Evolutionary conservation across 306 rosid species (phyloP), one percentile per base, ranked within the genome.

Genomic region (Dalbergia cultrata): DNA sequence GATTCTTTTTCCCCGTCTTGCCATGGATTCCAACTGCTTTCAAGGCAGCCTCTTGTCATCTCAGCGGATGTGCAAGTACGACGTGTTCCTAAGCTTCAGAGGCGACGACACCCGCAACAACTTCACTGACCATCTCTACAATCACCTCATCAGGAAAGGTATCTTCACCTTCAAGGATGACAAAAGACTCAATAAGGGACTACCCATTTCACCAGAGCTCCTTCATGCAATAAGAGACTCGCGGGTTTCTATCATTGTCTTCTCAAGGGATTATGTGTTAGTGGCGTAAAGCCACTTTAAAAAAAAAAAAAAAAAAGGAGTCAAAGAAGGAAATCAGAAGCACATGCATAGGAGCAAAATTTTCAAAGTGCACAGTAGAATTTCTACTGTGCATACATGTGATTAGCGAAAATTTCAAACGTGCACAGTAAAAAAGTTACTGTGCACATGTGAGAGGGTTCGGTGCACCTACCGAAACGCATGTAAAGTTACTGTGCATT

Each of bases 61-160:
- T 35, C 49, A 0, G 5, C 52, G 10, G 3, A 31, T 17, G 37
- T 54, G 56, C 6, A 65, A 7, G 58, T 81, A 81, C 31, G 76
- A 81, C 5, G 81, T 82, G 9, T 82, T 70, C 5, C 5, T 82
- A 7, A 76, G 85, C 53, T 82, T 82, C 17, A 26, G 85, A 13
- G 82, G 82, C 79, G n/a, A n/a, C n/a, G n/a, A n/a, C n/a, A n/a
- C n/a, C n/a, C n/a, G 84, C 26, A 64, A 66, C 62, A 44, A 26
- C 31, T 61, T 76, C 2, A 65, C 58, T 10, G 81, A 44, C 31
- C 85, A 68, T 68, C 81, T 82, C 7, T 68, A 59, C 52, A 5
- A 18, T 9, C 72, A 70, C 17, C 81, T 82, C 9, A 26, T 9
- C 6, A 31, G 18, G 6, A 76, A 76, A 3, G 81, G 85, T 3